Conservation (phyloP, 257 asterid species). For the Penstemon davidsonii region DNA sequence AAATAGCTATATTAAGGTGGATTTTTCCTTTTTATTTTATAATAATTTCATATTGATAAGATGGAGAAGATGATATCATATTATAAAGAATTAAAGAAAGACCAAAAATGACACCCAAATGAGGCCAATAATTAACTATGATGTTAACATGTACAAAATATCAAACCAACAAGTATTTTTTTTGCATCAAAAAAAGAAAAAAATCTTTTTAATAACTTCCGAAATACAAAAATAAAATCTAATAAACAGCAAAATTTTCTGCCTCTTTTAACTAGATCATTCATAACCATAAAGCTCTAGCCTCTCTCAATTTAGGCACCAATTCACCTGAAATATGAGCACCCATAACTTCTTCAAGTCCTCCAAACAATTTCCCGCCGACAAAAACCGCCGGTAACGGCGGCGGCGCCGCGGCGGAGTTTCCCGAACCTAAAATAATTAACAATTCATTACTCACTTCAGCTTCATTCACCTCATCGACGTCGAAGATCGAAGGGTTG, state of each 20-base stretch:
- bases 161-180: conserved; percentile 14
- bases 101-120: conserved; percentile 11
- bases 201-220: not conserved
- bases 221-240: not conserved
- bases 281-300: conserved; percentile 86
- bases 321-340: conserved; percentile 80
- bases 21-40: not conserved
- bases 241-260: too few relatives aligned
- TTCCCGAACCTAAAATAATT: conserved; percentile 16
- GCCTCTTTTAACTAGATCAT: not conserved
- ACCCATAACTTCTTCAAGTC: conserved; percentile 68
- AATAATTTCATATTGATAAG: too few relatives aligned
- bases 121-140: not conserved
- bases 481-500: conserved; percentile 51
- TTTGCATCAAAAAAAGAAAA: not conserved
- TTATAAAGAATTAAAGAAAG: not conserved
- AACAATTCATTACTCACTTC: conserved; percentile 33
- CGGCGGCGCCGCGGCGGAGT: conserved; percentile 13
- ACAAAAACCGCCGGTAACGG: conserved; percentile 73
- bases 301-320: conserved; percentile 70
- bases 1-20: not conserved
- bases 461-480: conserved; percentile 52
- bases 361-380: conserved; percentile 81
- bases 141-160: conserved; percentile 20
- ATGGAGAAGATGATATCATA: not conserved